Conservation (phyloP, 1,284 basidiomycete genomes). For the Ustilago trichophora region DNA sequence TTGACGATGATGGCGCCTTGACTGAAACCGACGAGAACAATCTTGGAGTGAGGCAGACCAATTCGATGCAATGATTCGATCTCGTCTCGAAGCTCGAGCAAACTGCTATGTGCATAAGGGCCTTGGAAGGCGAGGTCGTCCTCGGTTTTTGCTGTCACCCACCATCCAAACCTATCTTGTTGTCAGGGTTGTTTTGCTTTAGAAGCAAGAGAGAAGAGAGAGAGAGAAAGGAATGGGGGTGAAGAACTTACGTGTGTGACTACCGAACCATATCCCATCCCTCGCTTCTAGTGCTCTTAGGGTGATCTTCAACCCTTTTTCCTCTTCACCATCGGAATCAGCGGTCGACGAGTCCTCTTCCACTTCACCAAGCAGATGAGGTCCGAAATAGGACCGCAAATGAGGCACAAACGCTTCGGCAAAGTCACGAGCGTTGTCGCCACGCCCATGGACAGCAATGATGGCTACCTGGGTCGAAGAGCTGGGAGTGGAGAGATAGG, state of each 20-base stretch:
- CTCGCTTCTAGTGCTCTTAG: slow-evolving; percentile 12
- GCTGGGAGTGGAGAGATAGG: slow-evolving; percentile 4
- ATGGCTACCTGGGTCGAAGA: slow-evolving; percentile 8
- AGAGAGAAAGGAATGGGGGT: neutral
- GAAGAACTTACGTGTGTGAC: slow-evolving; percentile 10
- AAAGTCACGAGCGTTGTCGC: slow-evolving; percentile 30
- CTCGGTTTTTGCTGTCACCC: slow-evolving; percentile 3
- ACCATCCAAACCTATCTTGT: too few species aligned
- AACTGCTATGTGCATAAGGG: slow-evolving; percentile 17
- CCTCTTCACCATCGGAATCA: too few species aligned
- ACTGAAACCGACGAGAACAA: slow-evolving; percentile 20
- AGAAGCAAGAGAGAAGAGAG: too few species aligned
- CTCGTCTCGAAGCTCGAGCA: slow-evolving; percentile 8
- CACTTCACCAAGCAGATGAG: slow-evolving; percentile 2
- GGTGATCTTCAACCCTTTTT: neutral
- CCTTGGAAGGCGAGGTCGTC: slow-evolving; percentile 9
- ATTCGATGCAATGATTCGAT: slow-evolving; percentile 11
- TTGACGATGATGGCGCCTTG: slow-evolving; percentile 27
- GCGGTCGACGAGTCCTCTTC: neutral
- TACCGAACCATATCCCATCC: slow-evolving; percentile 18
- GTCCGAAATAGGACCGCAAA: slow-evolving; percentile 13
- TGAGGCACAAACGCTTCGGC: slow-evolving; percentile 23
- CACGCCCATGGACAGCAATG: slow-evolving; percentile 32
- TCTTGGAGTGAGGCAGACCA: slow-evolving; percentile 9
- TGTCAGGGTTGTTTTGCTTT: too few species aligned